These are phyloP conservation scores for Pseudomassariella vexata DNA, from an alignment of 2,329 filamentous ascomycete species.

Conservation along the genomic window DNA sequence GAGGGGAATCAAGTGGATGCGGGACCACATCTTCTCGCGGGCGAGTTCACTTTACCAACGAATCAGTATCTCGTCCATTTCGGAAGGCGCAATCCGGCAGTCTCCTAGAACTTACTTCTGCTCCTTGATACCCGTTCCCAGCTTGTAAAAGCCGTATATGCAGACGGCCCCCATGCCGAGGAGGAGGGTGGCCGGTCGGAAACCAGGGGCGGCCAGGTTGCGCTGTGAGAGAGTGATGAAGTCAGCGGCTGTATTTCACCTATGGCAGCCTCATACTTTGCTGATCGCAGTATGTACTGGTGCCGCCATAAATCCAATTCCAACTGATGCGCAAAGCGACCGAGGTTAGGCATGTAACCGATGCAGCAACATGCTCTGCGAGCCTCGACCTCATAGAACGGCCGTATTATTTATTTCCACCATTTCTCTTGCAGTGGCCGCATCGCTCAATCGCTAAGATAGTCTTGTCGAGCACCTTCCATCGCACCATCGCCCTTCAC, in stretches of 20 bases:
- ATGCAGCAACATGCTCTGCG: too few relatives aligned
- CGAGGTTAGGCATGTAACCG: too few relatives aligned
- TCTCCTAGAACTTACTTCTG: conserved; percentile 80
- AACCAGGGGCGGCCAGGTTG: conserved; percentile 87
- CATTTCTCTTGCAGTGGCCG: too few relatives aligned
- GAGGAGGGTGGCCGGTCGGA: conserved; percentile 76
- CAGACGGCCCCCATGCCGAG: conserved; percentile 72
- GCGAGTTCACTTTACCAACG: conserved; percentile 68
- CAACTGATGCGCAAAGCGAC: too few relatives aligned
- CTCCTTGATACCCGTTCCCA: conserved; percentile 78
- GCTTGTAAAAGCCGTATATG: conserved; percentile 85
- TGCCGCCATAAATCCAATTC: too few relatives aligned
- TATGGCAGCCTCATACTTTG: neutral
- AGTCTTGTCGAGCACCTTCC: too few relatives aligned
- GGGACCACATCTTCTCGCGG: conserved; percentile 97
- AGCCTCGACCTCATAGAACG: too few relatives aligned
- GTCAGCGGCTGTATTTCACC: conserved; percentile 13
- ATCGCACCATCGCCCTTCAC: too few relatives aligned
- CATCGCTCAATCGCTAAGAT: too few relatives aligned
- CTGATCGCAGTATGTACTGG: neutral
- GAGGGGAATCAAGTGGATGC: conserved; percentile 88
- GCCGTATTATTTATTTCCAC: too few relatives aligned
- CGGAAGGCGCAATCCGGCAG: too few relatives aligned
- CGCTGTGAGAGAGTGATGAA: conserved; percentile 48
- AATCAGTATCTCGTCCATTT: too few relatives aligned